phyloP scores from a whole-genome alignment of 345 rosid genomes.

The Camelina hispida region DNA sequence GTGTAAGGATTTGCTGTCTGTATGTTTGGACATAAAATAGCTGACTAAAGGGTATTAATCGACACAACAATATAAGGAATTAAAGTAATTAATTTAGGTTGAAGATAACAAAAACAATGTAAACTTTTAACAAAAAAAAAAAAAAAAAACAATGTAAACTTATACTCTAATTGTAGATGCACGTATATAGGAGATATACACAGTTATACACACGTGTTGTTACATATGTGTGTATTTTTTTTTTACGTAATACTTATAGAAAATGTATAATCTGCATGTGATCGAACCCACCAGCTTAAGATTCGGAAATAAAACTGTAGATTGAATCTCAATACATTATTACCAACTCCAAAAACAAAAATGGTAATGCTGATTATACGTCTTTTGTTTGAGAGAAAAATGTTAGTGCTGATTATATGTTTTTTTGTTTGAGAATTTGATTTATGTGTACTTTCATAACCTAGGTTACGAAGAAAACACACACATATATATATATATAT shows the following conservation, averaged over 20 bases:
- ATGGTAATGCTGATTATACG: background rate
- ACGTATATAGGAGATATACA: constrained; percentile 29
- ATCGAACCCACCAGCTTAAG: constrained; percentile 41
- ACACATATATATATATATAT: background rate
- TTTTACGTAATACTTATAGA: constrained; percentile 23
- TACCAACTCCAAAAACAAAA: constrained; percentile 11
- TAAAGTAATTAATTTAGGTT: constrained; percentile 22
- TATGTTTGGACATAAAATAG: constrained; percentile 28
- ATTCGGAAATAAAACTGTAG: constrained; percentile 33
- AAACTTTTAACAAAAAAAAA: too few relatives aligned
- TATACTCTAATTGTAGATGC: constrained; percentile 15
- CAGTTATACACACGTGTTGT: constrained; percentile 28
- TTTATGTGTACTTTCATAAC: background rate
- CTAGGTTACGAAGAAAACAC: background rate
- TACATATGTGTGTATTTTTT: constrained; percentile 24
- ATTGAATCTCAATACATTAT: constrained; percentile 29
- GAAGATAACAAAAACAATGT: constrained; percentile 31
- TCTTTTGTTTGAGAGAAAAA: too few relatives aligned
- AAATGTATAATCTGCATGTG: constrained; percentile 40
- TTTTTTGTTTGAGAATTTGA: background rate
- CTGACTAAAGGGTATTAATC: constrained; percentile 38
- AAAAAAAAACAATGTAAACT: constrained; percentile 23
- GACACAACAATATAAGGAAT: constrained; percentile 2
- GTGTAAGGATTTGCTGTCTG: constrained; percentile 37
- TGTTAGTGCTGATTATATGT: constrained; percentile 6